These are phyloP conservation scores for Kernera saxatilis DNA, from an alignment of 345 rosid genomes.

Conservation along the genomic window DNA sequence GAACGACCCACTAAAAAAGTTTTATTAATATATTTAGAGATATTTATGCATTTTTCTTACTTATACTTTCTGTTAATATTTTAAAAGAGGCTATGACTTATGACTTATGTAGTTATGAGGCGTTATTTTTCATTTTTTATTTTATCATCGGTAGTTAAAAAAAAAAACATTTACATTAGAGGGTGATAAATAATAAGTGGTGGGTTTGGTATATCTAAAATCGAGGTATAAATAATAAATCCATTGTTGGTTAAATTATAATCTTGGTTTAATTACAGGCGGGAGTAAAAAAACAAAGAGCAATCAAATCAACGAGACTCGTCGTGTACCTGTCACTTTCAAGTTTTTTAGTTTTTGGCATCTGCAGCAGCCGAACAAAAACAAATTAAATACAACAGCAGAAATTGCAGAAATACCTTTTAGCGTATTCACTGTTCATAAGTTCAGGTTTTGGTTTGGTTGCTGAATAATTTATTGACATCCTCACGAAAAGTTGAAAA, in stretches of 20 bases:
- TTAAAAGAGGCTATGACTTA: too few relatives aligned
- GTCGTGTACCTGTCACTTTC: constrained; percentile 13
- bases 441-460: constrained; percentile 1
- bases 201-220: too few relatives aligned
- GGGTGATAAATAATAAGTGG: neutral
- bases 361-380: neutral
- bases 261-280: neutral
- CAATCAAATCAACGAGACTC: neutral
- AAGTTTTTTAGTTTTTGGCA: neutral
- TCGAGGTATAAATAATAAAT: too few relatives aligned
- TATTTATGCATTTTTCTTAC: neutral
- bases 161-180: neutral
- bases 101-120: too few relatives aligned
- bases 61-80: too few relatives aligned
- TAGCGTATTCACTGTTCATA: constrained; percentile 9
- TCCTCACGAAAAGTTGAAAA: constrained; percentile 18
- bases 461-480: constrained; percentile 12
- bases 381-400: neutral
- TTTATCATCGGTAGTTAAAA: too few relatives aligned
- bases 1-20: neutral
- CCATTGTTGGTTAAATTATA: too few relatives aligned
- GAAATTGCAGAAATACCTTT: neutral
- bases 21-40: neutral
- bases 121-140: neutral
- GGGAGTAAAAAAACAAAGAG: neutral